Evolutionary conservation across 371 early-diverging fungal species (phyloP).

Genomic region (Parasitella parasitica): DNA sequence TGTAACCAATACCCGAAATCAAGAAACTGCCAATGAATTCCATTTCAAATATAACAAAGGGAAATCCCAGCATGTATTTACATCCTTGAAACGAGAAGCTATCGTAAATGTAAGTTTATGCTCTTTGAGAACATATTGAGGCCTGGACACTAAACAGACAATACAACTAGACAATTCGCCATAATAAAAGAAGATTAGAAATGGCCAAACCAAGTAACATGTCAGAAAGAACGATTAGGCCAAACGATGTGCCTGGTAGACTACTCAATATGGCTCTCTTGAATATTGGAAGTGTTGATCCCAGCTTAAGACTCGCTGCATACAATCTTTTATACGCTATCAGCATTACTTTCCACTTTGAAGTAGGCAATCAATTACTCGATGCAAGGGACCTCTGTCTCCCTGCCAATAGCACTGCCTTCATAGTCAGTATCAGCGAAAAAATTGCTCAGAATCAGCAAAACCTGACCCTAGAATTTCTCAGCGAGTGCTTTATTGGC

Average conservation of each 20-base stretch:
- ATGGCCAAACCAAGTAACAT: slow-evolving; percentile 66
- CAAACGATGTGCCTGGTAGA: slow-evolving; percentile 91
- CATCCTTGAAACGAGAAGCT: slow-evolving; percentile 76
- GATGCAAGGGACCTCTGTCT: slow-evolving; percentile 87
- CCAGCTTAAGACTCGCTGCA: slow-evolving; percentile 77
- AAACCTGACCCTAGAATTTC: slow-evolving; percentile 84
- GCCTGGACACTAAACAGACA: no score
- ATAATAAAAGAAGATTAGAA: slow-evolving; percentile 70
- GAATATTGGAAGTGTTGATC: slow-evolving; percentile 83
- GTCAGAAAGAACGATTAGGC: slow-evolving; percentile 74
- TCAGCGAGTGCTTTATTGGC: slow-evolving; percentile 85
- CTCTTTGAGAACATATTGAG: no score
- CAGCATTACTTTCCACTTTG: slow-evolving; percentile 81
- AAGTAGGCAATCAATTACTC: slow-evolving; percentile 79
- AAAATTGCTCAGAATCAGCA: slow-evolving; percentile 76
- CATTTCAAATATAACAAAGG: slow-evolving; percentile 76
- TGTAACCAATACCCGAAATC: slow-evolving; percentile 38
- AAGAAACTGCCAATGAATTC: slow-evolving; percentile 73
- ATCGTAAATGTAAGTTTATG: slow-evolving; percentile 62
- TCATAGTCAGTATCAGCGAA: slow-evolving; percentile 80
- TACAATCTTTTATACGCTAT: slow-evolving; percentile 88
- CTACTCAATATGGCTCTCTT: slow-evolving; percentile 89
- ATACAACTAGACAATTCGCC: slow-evolving; percentile 68
- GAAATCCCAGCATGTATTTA: slow-evolving; percentile 66
- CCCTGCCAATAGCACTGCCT: slow-evolving; percentile 85